Evolutionary conservation across 192 early-diverging fungal genomes (phyloP).

Genomic region (Coemansia sp.): DNA sequence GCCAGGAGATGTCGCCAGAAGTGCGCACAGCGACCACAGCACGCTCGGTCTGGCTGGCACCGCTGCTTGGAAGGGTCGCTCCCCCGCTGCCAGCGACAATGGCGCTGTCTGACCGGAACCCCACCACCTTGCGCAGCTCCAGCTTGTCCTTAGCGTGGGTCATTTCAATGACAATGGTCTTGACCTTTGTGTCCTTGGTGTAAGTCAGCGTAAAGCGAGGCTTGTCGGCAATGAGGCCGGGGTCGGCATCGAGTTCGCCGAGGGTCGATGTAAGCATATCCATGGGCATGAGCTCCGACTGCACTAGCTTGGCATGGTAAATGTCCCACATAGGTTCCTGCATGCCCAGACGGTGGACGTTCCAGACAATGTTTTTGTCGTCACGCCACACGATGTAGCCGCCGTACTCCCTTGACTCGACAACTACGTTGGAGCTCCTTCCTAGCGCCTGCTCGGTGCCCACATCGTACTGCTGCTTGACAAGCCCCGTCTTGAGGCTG

Average conservation of each 20-base stretch:
- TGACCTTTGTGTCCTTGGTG: conserved; percentile 29
- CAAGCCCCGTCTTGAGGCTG: conserved; percentile 27
- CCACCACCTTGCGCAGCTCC: conserved; percentile 44
- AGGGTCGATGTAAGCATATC: conserved; percentile 51
- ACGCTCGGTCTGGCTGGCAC: not conserved
- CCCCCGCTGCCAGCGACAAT: conserved; percentile 12
- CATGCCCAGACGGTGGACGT: conserved; percentile 36
- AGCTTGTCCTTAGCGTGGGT: conserved; percentile 18
- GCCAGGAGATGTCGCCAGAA: conserved; percentile 22
- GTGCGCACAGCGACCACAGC: conserved; percentile 12
- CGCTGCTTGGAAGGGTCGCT: not conserved
- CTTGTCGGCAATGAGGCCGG: conserved; percentile 17
- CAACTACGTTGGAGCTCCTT: conserved; percentile 24
- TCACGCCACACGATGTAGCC: conserved; percentile 56
- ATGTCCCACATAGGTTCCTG: conserved; percentile 37
- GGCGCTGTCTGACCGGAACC: conserved; percentile 14
- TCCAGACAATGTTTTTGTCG: conserved; percentile 46
- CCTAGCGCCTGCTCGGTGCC: conserved; percentile 23
- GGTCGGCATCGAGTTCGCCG: conserved; percentile 27
- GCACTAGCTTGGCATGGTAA: conserved; percentile 39
- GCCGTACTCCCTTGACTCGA: conserved; percentile 40
- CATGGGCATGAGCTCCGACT: conserved; percentile 33
- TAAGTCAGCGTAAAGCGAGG: conserved; percentile 41
- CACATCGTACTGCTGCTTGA: conserved; percentile 42
- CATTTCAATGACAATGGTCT: conserved; percentile 50